These are phyloP conservation scores for Phoma herbarum DNA, from an alignment of 2,329 filamentous ascomycete genomes.

Conservation along the genomic window DNA sequence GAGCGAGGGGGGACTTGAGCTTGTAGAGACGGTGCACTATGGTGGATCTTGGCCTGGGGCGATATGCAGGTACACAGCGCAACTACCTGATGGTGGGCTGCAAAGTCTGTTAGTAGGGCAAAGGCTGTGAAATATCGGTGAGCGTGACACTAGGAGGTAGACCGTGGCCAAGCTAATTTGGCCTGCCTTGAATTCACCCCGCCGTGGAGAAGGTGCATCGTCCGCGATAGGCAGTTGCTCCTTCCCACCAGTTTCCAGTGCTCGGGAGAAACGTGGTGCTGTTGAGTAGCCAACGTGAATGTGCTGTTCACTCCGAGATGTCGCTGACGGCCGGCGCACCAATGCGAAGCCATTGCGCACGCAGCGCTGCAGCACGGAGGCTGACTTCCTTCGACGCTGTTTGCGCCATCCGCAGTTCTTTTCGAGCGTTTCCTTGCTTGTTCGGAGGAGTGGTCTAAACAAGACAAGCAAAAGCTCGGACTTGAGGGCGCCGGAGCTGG, in stretches of 20 bases:
- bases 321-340: slow-evolving; percentile 5
- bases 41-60: slow-evolving; percentile 31
- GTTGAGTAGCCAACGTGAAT: slow-evolving; percentile 19
- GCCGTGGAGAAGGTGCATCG: slow-evolving; percentile 26
- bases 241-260: slow-evolving; percentile 13
- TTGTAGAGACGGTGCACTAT: slow-evolving; percentile 31
- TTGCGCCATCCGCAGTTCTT: slow-evolving; percentile 18
- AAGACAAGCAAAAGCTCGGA: slow-evolving; percentile 31
- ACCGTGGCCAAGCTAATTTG: slow-evolving; percentile 32
- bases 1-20: slow-evolving; percentile 36
- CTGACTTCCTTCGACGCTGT: slow-evolving; percentile 12
- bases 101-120: slow-evolving; percentile 25
- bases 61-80: slow-evolving; percentile 40
- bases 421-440: slow-evolving; percentile 17
- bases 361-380: slow-evolving; percentile 1
- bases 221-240: slow-evolving; percentile 32
- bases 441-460: slow-evolving; percentile 30
- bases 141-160: slow-evolving; percentile 20
- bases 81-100: slow-evolving; percentile 25
- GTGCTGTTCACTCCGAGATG: slow-evolving; percentile 19
- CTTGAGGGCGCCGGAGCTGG: slow-evolving; percentile 11
- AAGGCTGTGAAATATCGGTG: slow-evolving; percentile 24
- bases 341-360: slow-evolving; percentile 9
- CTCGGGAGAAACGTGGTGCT: slow-evolving; percentile 21
- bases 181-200: slow-evolving; percentile 30